These are phyloP conservation scores for Pseudisothecium myosuroides DNA, from an alignment of 225 moss, liverwort and hornwort genomes.

Conservation along the genomic window DNA sequence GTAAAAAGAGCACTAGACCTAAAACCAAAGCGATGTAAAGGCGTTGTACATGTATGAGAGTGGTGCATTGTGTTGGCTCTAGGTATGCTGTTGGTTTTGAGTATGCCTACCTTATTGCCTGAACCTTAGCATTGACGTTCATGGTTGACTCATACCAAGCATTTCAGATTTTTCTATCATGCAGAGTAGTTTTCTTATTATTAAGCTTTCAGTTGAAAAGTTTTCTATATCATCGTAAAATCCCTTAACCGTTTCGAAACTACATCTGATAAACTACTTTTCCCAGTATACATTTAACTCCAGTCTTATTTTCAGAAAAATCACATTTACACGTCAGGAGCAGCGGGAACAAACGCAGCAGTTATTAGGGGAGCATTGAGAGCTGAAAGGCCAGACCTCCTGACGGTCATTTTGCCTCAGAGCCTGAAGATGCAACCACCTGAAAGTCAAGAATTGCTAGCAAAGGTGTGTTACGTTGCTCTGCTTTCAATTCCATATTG, in stretches of 20 bases:
- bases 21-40: background rate
- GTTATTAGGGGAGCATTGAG: slow-evolving; percentile 96
- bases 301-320: slow-evolving; percentile 60
- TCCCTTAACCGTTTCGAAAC: background rate
- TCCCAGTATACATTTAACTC: background rate
- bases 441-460: slow-evolving; percentile 91
- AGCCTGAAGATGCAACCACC: slow-evolving; percentile 96
- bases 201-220: background rate
- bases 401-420: slow-evolving; percentile 95
- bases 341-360: slow-evolving; percentile 97
- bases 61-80: background rate
- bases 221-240: background rate
- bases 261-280: background rate
- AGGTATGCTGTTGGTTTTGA: background rate
- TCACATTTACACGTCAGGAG: slow-evolving; percentile 97
- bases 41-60: background rate
- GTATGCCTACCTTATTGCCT: background rate
- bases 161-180: background rate
- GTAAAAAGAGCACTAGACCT: background rate
- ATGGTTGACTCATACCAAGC: background rate
- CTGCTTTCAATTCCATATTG: background rate
- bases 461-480: slow-evolving; percentile 44
- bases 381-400: slow-evolving; percentile 86
- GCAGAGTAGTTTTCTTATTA: background rate
- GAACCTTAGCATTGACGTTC: background rate